Conservation (phyloP, 2,329 filamentous ascomycete species). For the Fonsecaea erecta region DNA sequence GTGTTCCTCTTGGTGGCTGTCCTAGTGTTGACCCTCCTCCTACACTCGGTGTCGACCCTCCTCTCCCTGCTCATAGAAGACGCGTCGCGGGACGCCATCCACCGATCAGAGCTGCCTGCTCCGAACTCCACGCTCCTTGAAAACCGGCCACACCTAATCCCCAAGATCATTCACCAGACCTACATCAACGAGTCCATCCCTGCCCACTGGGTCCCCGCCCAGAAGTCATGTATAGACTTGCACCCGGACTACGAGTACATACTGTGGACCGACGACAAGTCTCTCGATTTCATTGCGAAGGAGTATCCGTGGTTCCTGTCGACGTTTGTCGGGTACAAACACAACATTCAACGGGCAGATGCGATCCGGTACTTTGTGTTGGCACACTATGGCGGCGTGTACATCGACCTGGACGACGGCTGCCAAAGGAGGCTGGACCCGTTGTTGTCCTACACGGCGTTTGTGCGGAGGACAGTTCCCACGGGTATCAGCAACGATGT, state of each 20-base stretch:
- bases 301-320: conserved; percentile 79
- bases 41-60: conserved; percentile 72
- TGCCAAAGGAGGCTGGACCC: conserved; percentile 71
- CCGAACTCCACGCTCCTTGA: conserved; percentile 65
- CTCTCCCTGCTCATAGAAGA: conserved; percentile 71
- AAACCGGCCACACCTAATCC: conserved; percentile 65
- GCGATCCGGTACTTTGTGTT: conserved; percentile 80
- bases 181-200: conserved; percentile 74
- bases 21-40: conserved; percentile 65
- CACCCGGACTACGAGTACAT: conserved; percentile 77
- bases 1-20: conserved; percentile 70
- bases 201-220: conserved; percentile 66
- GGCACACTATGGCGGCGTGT: conserved; percentile 76
- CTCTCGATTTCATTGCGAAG: conserved; percentile 70
- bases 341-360: conserved; percentile 77
- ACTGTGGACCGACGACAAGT: conserved; percentile 75
- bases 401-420: conserved; percentile 78
- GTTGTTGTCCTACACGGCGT: conserved; percentile 70
- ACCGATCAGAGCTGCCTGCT: conserved; percentile 67
- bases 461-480: conserved; percentile 71
- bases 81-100: conserved; percentile 69
- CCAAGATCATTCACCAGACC: conserved; percentile 78
- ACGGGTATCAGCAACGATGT: conserved; percentile 82
- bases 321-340: conserved; percentile 74
- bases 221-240: conserved; percentile 68